A percentile compares a stretch with the other conserved stretches of the same genome.
Evolutionary conservation across 768 basidiomycete genomes (phyloP).

Genomic region (Suillus subluteus): DNA sequence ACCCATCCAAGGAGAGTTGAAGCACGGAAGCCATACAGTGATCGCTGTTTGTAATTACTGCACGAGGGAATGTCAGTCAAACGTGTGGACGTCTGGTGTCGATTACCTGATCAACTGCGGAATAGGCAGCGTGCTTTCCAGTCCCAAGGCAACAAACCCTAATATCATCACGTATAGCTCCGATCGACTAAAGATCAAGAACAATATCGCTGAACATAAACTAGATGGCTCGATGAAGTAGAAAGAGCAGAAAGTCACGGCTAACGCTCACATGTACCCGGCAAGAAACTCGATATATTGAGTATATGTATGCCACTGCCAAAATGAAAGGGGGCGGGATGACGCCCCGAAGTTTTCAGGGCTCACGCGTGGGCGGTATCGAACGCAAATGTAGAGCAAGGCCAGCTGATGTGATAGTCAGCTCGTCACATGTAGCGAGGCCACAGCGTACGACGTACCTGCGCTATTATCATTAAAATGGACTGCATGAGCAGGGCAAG

Average conservation of each 20-base stretch:
- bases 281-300: conserved; percentile 86
- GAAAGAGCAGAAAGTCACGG: conserved; percentile 14
- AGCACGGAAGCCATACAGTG: conserved; percentile 82
- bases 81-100: not conserved
- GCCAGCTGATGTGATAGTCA: conserved; percentile 54
- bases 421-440: conserved; percentile 16
- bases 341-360: conserved; percentile 64
- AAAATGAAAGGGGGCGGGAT: conserved; percentile 72
- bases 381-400: conserved; percentile 80
- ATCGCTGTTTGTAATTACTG: conserved; percentile 80
- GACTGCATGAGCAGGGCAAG: conserved; percentile 78
- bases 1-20: conserved; percentile 85
- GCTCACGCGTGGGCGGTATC: conserved; percentile 63
- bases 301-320: conserved; percentile 82
- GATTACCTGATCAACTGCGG: conserved; percentile 78
- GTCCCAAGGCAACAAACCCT: conserved; percentile 78
- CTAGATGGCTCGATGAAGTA: conserved; percentile 29
- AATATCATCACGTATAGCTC: conserved; percentile 61
- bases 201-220: conserved; percentile 71
- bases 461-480: conserved; percentile 81
- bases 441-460: conserved; percentile 48
- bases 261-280: conserved; percentile 61
- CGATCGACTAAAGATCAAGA: conserved; percentile 72
- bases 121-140: conserved; percentile 86
- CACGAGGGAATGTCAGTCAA: conserved; percentile 9